These are phyloP conservation scores for Dryadomyces sulphureus DNA, from an alignment of 2,329 filamentous ascomycete genomes.

Conservation along the genomic window DNA sequence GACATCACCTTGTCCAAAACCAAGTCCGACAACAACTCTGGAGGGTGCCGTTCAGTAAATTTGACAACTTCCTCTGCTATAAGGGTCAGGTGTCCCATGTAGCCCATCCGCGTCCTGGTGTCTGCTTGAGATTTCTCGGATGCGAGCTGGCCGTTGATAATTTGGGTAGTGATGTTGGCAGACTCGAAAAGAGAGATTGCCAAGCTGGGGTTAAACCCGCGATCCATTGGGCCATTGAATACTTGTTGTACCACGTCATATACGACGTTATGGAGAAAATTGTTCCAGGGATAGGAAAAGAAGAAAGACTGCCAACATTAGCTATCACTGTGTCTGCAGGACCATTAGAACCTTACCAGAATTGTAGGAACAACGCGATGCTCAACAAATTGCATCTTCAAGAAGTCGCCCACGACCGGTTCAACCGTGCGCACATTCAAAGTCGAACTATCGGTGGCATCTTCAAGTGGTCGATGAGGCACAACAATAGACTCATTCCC, in stretches of 20 bases:
- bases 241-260: conserved; percentile 99
- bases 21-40: conserved; percentile 68
- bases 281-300: conserved; percentile 98
- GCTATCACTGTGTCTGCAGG: not conserved
- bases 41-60: conserved; percentile 86
- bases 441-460: not conserved
- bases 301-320: conserved; percentile 63
- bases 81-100: conserved; percentile 95
- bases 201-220: conserved; percentile 78
- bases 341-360: conserved; percentile 43
- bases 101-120: conserved; percentile 82
- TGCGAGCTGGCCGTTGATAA: conserved; percentile 76
- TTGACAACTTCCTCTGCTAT: conserved; percentile 98
- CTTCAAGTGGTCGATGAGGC: conserved; percentile 12
- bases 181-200: conserved; percentile 88
- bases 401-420: conserved; percentile 81
- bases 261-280: conserved; percentile 97
- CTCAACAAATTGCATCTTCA: conserved; percentile 95
- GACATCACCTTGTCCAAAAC: conserved; percentile 84
- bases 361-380: conserved; percentile 91
- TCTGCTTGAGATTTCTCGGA: conserved; percentile 76
- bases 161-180: conserved; percentile 77
- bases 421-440: conserved; percentile 16
- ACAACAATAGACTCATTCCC: conserved; percentile 17
- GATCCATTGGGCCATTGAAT: conserved; percentile 96